A percentile compares a stretch with the other conserved stretches of the same genome.
phyloP scores from a whole-genome alignment of 148 eudicot species.

The Rhododendron simsii region DNA sequence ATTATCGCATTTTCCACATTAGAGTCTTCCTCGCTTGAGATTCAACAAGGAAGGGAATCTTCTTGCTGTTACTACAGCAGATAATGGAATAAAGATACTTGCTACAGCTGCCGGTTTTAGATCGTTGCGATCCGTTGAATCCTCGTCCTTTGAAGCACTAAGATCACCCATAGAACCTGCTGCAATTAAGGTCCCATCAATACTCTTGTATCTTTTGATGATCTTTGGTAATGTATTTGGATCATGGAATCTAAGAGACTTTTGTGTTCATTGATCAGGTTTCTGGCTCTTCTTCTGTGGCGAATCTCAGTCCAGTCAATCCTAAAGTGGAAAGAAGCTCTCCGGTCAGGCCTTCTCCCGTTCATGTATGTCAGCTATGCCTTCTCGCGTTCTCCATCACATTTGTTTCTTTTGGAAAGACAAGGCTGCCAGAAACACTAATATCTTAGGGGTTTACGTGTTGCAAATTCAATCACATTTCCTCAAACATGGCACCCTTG shows the following conservation, averaged over 20 bases:
- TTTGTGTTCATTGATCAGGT: conserved; percentile 22
- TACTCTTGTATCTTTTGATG: not conserved
- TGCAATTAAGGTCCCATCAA: not conserved
- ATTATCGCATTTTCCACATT: conserved; percentile 8
- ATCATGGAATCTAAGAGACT: not conserved
- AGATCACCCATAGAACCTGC: conserved; percentile 63
- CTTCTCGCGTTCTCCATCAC: not conserved
- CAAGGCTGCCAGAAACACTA: not conserved
- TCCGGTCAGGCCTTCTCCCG: conserved; percentile 47
- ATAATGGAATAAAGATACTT: conserved; percentile 70
- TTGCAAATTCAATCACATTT: not conserved
- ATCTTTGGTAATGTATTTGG: not conserved
- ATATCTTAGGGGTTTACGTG: not conserved
- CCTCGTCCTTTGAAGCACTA: conserved; percentile 67
- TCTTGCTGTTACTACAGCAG: conserved; percentile 74
- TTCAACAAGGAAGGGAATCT: conserved; percentile 92
- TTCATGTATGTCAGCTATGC: conserved; percentile 32
- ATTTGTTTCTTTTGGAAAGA: conserved; percentile 7
- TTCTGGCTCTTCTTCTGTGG: conserved; percentile 44
- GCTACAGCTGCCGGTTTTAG: conserved; percentile 63
- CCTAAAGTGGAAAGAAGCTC: conserved; percentile 59
- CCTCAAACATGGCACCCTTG: not conserved
- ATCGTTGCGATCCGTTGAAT: conserved; percentile 57
- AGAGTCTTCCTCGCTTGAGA: conserved; percentile 75
- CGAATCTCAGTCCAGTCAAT: conserved; percentile 39